phyloP scores from a whole-genome alignment of 192 early-diverging fungal species.

The Irineochytrium annulatum region DNA sequence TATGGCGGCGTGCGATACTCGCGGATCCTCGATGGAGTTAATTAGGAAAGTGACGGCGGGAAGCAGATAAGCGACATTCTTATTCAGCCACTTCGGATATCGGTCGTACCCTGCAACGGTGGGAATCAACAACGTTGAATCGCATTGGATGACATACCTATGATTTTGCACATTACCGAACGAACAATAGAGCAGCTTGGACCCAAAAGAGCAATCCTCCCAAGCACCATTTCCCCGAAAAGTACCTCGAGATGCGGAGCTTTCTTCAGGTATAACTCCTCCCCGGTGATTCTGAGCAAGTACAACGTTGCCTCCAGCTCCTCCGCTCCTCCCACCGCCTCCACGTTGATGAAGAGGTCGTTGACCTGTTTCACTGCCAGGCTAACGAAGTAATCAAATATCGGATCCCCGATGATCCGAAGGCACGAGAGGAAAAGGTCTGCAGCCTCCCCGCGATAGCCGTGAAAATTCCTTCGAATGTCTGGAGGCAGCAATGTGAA shows the following conservation, averaged over 20 bases:
- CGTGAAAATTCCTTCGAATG: conserved; percentile 23
- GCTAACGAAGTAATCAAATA: conserved; percentile 20
- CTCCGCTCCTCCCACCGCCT: conserved; percentile 27
- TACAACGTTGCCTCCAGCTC: conserved; percentile 29
- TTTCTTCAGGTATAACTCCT: conserved; percentile 16
- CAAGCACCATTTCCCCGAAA: conserved; percentile 28
- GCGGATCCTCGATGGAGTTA: too few species aligned
- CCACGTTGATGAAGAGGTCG: conserved; percentile 7
- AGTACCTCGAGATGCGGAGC: conserved; percentile 11
- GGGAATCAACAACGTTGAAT: too few species aligned
- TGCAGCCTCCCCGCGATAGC: conserved; percentile 27
- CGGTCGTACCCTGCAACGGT: too few species aligned
- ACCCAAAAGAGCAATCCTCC: conserved; percentile 3
- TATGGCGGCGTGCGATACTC: too few species aligned
- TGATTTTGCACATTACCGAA: conserved; percentile 7
- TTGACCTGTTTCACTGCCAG: conserved; percentile 16
- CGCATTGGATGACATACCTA: too few species aligned
- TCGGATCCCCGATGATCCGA: conserved; percentile 20
- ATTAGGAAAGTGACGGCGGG: conserved; percentile 25
- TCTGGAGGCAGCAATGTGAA: conserved; percentile 16
- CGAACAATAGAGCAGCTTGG: conserved; percentile 10
- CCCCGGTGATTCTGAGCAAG: conserved; percentile 26
- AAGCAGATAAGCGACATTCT: conserved; percentile 17
- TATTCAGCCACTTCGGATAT: conserved; percentile 25
- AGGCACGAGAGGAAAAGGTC: conserved; percentile 24